phyloP scores from a whole-genome alignment of 352 stramenopile genomes.

The Pythium chondricola region DNA sequence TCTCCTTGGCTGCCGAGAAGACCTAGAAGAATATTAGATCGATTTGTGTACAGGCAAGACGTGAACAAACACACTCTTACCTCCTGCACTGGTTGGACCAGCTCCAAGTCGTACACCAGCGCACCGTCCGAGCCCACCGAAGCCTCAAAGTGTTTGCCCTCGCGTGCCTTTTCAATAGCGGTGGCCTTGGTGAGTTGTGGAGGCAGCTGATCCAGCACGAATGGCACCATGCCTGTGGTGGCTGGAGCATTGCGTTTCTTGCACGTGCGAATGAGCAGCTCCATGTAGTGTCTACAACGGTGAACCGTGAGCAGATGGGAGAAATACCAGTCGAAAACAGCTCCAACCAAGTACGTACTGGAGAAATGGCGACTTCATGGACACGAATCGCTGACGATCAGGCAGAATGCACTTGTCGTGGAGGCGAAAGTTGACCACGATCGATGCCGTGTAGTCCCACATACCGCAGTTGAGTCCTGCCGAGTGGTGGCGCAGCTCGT shows the following conservation, averaged over 20 bases:
- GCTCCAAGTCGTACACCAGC: conserved; percentile 89
- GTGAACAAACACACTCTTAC: conserved; percentile 9
- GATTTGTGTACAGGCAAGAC: not conserved
- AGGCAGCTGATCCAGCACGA: conserved; percentile 91
- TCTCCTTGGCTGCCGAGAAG: not conserved
- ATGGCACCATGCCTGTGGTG: conserved; percentile 95
- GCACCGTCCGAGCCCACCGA: conserved; percentile 89
- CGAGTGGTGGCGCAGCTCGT: conserved; percentile 93
- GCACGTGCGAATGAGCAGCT: conserved; percentile 91
- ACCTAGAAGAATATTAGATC: conserved; percentile 11
- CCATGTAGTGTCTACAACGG: conserved; percentile 76
- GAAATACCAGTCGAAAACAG: not conserved
- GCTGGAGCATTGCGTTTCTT: conserved; percentile 89
- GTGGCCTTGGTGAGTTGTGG: conserved; percentile 42
- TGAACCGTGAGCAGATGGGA: not conserved
- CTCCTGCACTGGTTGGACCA: conserved; percentile 67
- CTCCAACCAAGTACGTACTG: conserved; percentile 17
- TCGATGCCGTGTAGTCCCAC: conserved; percentile 97
- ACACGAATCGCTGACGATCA: conserved; percentile 82
- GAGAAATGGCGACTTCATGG: conserved; percentile 61
- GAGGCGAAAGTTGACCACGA: conserved; percentile 91
- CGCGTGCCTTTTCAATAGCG: conserved; percentile 71
- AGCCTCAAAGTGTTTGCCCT: conserved; percentile 86
- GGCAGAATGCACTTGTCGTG: conserved; percentile 82
- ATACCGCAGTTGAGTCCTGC: conserved; percentile 95